Percentiles rank a stretch among this genome's conserved stretches.
Evolutionary conservation across 1,284 basidiomycete species (phyloP).

Genomic region (Sphaerobolus stellatus): DNA sequence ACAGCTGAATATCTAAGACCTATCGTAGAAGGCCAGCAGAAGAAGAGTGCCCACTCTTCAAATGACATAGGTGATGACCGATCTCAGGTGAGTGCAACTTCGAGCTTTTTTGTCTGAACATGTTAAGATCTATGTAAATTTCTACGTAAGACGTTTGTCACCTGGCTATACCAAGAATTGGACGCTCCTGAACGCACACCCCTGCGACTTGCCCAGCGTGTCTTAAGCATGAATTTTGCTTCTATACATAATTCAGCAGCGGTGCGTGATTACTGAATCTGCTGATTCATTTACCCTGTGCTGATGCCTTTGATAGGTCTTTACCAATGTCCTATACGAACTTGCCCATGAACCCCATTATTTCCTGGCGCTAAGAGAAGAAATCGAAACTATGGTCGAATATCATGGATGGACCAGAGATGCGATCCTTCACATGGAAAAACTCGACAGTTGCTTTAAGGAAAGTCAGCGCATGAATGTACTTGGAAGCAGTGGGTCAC

Average conservation of each 20-base stretch:
- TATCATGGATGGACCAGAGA: conserved; percentile 37
- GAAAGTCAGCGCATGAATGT: conserved; percentile 38
- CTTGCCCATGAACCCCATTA: conserved; percentile 25
- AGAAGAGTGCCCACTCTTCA: conserved; percentile 13
- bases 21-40: conserved; percentile 16
- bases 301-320: conserved; percentile 15
- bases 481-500: conserved; percentile 16
- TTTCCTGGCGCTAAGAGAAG: conserved; percentile 7
- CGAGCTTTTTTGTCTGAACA: neutral
- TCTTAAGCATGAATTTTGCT: conserved; percentile 46
- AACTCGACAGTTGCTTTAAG: conserved; percentile 44
- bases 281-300: conserved; percentile 9
- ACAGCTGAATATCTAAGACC: neutral
- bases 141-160: conserved; percentile 34
- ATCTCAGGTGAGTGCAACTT: conserved; percentile 24
- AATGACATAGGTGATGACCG: conserved; percentile 26
- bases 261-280: conserved; percentile 22
- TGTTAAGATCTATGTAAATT: neutral
- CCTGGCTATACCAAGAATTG: conserved; percentile 44
- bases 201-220: conserved; percentile 34
- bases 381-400: conserved; percentile 22
- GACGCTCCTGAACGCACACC: conserved; percentile 30
- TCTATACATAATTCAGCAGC: conserved; percentile 41
- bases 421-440: conserved; percentile 33
- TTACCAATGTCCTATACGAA: conserved; percentile 32